Conservation (phyloP, 73 alveolate genomes). For the Paramecium tetraurelia region DNA sequence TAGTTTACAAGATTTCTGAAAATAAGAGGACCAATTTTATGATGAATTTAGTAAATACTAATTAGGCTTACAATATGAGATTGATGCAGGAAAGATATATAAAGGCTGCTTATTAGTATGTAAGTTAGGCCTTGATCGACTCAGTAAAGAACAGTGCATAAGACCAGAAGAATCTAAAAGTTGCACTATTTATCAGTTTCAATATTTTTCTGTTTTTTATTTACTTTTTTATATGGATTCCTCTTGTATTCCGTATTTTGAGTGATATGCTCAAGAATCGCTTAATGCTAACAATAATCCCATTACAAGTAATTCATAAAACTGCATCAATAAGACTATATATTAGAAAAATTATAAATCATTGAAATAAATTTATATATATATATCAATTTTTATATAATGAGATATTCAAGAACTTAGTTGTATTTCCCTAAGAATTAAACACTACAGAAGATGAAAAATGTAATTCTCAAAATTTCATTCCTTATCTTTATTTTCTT, state of each 20-base stretch:
- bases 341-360: neutral
- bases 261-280: neutral
- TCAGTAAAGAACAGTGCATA: neutral
- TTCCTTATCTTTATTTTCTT: too few relatives aligned
- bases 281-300: neutral
- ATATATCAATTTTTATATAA: too few relatives aligned
- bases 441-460: too few relatives aligned
- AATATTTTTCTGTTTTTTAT: slow-evolving; percentile 25
- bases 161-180: neutral
- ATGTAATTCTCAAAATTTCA: too few relatives aligned
- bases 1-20: neutral
- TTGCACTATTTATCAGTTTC: slow-evolving; percentile 21
- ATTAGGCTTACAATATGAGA: neutral
- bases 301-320: slow-evolving; percentile 21
- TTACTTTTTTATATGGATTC: slow-evolving; percentile 52
- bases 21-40: neutral
- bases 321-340: neutral
- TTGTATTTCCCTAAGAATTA: too few relatives aligned
- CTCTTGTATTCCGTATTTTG: slow-evolving; percentile 31
- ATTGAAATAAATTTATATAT: neutral
- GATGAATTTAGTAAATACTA: neutral
- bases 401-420: neutral
- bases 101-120: neutral
- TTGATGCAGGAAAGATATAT: neutral
- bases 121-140: neutral